These are phyloP conservation scores for Backusella westeae DNA, from an alignment of 192 early-diverging fungal genomes.

Conservation along the genomic window DNA sequence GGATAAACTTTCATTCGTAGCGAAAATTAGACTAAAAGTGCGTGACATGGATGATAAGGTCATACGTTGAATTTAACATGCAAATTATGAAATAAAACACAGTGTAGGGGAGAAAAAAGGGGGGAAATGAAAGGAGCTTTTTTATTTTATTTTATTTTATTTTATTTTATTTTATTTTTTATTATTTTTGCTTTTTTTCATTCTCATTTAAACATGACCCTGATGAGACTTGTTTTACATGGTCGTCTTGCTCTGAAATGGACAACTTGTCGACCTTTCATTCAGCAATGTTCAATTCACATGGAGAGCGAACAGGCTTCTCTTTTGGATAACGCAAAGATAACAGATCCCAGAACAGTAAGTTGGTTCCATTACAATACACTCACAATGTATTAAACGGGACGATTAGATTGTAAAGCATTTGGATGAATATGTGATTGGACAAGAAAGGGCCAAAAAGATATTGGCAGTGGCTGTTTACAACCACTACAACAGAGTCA, in stretches of 20 bases:
- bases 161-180: not conserved
- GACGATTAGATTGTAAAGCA: constrained; percentile 63
- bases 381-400: too few species aligned
- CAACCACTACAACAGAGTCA: constrained; percentile 79
- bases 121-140: not conserved
- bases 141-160: not conserved
- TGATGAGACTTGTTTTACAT: not conserved
- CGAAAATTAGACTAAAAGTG: constrained; percentile 17
- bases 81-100: not conserved
- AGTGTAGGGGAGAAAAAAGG: not conserved
- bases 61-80: not conserved
- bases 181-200: not conserved
- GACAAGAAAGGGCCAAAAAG: constrained; percentile 79
- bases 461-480: constrained; percentile 79
- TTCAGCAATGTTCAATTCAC: not conserved
- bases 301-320: not conserved
- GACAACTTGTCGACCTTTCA: not conserved
- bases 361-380: not conserved
- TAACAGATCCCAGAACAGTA: not conserved
- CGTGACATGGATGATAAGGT: not conserved
- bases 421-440: constrained; percentile 84
- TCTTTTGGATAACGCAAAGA: not conserved
- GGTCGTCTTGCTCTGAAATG: not conserved
- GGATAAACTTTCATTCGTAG: constrained; percentile 10
- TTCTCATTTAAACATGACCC: not conserved